Percentiles rank a stretch among this genome's conserved stretches.
Evolutionary conservation across 179 eudicot species (phyloP).

Genomic region (Heliamphora pulchella): DNA sequence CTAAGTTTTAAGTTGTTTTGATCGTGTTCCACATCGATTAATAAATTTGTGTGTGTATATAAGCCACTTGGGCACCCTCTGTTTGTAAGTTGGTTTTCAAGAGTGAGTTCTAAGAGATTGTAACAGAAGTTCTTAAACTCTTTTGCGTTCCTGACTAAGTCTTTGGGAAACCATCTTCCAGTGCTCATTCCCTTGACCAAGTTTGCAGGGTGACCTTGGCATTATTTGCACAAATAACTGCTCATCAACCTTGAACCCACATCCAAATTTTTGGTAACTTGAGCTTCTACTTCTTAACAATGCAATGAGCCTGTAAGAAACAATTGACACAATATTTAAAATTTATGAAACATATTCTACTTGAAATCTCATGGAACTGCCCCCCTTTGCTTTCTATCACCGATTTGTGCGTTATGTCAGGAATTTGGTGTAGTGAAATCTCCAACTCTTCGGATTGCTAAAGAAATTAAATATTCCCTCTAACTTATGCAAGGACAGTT

Average conservation of each 20-base stretch:
- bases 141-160: not conserved
- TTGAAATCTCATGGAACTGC: not conserved
- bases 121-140: not conserved
- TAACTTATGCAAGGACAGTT: not conserved
- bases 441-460: not conserved
- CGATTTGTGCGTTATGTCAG: not conserved
- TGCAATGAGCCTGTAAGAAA: not conserved
- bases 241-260: not conserved
- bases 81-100: no score
- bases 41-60: no score
- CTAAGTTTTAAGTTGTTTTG: no score
- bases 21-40: no score
- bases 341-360: not conserved
- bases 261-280: no score
- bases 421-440: not conserved
- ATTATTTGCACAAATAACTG: not conserved
- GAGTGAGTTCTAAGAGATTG: no score
- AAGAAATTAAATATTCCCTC: not conserved
- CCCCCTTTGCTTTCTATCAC: not conserved
- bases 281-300: not conserved
- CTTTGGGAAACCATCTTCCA: not conserved
- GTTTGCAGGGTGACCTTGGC: not conserved
- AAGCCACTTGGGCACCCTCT: no score
- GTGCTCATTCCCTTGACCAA: constrained; percentile 1
- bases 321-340: not conserved